A percentile compares a stretch with the other conserved stretches of the same genome.
Conservation (phyloP, 202 grass and related monocot species). For the Dendrocalamus latiflorus region DNA sequence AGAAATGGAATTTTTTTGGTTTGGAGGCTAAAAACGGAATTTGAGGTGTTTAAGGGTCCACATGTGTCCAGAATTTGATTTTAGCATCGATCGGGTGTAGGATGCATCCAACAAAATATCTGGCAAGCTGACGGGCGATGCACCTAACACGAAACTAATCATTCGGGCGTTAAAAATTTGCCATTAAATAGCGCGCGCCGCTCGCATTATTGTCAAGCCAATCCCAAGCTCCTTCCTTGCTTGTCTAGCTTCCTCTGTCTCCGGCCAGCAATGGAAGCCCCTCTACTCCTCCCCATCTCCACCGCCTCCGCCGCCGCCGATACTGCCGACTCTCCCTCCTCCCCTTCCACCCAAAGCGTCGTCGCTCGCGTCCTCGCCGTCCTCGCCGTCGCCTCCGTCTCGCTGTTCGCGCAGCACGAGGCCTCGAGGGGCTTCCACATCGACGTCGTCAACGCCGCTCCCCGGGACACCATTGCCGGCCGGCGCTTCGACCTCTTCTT, state of each 20-base stretch:
- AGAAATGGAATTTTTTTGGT: no score
- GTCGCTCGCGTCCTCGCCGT: conserved; percentile 28
- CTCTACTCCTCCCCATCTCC: conserved; percentile 42
- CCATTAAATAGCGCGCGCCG: conserved; percentile 23
- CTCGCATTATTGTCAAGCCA: conserved; percentile 30
- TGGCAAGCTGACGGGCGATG: background rate
- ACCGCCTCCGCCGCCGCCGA: background rate
- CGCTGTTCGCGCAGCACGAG: conserved; percentile 51
- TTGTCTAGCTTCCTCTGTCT: background rate
- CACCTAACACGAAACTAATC: background rate
- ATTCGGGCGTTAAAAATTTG: background rate
- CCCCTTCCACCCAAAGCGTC: conserved; percentile 25
- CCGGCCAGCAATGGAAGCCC: conserved; percentile 43
- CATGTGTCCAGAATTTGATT: no score
- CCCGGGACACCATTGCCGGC: background rate
- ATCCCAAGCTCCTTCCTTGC: background rate
- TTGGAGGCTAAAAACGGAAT: no score
- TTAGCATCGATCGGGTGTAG: no score
- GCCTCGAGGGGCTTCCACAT: conserved; percentile 52
- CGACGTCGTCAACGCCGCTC: conserved; percentile 1
- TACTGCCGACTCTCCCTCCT: background rate
- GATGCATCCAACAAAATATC: no score
- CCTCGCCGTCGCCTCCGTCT: conserved; percentile 35
- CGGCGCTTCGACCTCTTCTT: conserved; percentile 59
- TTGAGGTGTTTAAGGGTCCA: no score